Conservation (phyloP, 2,329 filamentous ascomycete genomes). For the Diaporthe sp. region DNA sequence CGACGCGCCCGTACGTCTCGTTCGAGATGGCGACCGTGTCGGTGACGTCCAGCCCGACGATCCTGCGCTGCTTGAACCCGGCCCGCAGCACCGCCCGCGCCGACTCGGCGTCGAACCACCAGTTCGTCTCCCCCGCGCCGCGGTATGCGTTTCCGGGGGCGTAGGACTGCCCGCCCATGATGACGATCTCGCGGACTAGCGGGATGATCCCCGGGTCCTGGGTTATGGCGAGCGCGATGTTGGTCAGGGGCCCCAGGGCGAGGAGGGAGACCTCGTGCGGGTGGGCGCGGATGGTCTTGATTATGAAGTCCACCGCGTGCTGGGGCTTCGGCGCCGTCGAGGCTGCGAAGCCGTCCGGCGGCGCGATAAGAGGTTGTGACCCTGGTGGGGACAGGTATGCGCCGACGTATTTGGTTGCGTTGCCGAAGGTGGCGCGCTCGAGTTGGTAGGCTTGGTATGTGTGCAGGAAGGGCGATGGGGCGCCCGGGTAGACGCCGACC, state of each 20-base stretch:
- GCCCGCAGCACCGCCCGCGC: conserved; percentile 3
- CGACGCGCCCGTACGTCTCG: background rate
- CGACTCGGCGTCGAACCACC: conserved; percentile 20
- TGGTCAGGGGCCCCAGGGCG: background rate
- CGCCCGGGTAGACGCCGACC: background rate
- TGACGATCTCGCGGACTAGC: background rate
- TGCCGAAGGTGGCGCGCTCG: background rate
- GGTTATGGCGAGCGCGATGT: conserved; percentile 9
- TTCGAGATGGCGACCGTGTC: conserved; percentile 9
- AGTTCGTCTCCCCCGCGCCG: conserved; percentile 10
- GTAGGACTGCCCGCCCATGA: conserved; percentile 19
- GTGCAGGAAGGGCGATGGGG: background rate
- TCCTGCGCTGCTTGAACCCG: background rate
- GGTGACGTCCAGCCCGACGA: conserved; percentile 9
- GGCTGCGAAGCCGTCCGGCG: conserved; percentile 6
- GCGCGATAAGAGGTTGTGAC: background rate
- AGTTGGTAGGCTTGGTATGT: conserved; percentile 4
- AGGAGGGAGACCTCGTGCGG: conserved; percentile 20
- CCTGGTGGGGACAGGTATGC: background rate
- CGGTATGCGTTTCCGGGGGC: conserved; percentile 14
- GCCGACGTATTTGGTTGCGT: background rate
- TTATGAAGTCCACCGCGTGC: conserved; percentile 10
- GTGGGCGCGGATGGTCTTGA: background rate
- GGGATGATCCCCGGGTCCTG: background rate
- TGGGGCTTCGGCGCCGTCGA: background rate